A percentile compares a stretch with the other conserved stretches of the same genome.
Evolutionary conservation across 495 filamentous ascomycete species (phyloP).

Genomic region (Lasiosphaeria miniovina): DNA sequence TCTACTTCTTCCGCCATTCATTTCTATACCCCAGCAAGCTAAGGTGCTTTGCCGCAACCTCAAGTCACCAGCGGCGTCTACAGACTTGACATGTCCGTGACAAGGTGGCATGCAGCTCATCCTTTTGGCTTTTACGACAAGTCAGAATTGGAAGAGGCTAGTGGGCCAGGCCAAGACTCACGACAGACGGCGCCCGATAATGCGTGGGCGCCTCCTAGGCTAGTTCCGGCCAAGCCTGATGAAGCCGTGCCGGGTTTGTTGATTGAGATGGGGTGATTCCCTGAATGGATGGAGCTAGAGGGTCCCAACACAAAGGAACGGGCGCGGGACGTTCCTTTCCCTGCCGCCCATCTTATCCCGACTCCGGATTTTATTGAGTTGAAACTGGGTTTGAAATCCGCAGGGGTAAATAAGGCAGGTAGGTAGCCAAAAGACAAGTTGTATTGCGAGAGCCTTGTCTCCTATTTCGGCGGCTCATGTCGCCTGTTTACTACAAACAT

Average conservation of each 20-base stretch:
- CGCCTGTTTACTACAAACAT: no score
- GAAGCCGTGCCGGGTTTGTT: background rate
- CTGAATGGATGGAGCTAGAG: background rate
- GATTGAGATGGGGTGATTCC: slow-evolving; percentile 1
- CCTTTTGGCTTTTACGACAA: background rate
- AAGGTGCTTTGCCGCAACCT: no score
- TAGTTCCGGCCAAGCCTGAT: background rate
- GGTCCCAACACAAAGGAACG: slow-evolving; percentile 16
- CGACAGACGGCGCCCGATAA: background rate
- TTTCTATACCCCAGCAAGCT: no score
- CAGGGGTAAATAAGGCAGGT: background rate
- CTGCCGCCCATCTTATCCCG: slow-evolving; percentile 5
- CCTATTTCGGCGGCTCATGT: no score
- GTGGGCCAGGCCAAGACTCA: background rate
- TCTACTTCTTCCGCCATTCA: no score
- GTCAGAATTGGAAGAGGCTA: no score
- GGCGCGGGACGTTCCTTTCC: slow-evolving; percentile 23
- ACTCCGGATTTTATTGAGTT: background rate
- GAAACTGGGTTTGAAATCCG: slow-evolving; percentile 2
- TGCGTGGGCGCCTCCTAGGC: background rate
- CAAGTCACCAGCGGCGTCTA: no score
- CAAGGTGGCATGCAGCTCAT: background rate
- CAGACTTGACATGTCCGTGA: no score
- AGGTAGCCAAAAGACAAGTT: no score
- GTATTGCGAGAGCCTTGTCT: no score